These are phyloP conservation scores for Ampelocalamus luodianensis DNA, from an alignment of 176 grass and related monocot genomes.

Conservation along the genomic window DNA sequence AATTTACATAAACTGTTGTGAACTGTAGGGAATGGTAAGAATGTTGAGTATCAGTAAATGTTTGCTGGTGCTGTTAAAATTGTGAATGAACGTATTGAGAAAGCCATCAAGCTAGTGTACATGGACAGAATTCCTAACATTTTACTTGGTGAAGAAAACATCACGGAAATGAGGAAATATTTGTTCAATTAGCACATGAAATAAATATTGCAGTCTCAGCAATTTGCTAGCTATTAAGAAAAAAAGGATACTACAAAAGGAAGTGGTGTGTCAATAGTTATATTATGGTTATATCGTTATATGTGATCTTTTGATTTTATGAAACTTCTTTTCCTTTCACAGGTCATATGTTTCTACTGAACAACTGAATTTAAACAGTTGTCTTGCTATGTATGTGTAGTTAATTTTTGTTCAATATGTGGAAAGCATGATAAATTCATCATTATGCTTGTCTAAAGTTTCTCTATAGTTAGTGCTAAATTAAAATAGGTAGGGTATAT, in stretches of 20 bases:
- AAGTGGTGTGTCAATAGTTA: neutral
- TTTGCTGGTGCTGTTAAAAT: slow-evolving; percentile 2
- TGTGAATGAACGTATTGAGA: neutral
- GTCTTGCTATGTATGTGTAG: neutral
- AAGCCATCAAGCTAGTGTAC: neutral
- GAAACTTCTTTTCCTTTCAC: neutral
- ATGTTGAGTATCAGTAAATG: neutral
- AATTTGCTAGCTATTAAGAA: slow-evolving; percentile 9
- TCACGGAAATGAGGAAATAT: neutral
- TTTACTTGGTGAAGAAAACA: neutral
- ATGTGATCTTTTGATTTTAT: neutral
- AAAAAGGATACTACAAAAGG: neutral
- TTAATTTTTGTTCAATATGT: neutral
- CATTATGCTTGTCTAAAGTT: neutral
- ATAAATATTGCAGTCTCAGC: neutral
- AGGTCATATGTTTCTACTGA: neutral
- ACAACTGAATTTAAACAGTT: neutral
- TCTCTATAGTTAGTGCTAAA: slow-evolving; percentile 14
- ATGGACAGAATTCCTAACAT: neutral
- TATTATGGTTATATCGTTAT: neutral
- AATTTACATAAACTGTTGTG: neutral
- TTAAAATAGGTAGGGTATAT: neutral
- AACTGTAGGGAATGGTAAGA: neutral
- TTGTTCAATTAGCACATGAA: neutral
- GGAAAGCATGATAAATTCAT: neutral